These are phyloP conservation scores for Xylariales sp. DNA, from an alignment of 2,329 filamentous ascomycete species.

Conservation along the genomic window DNA sequence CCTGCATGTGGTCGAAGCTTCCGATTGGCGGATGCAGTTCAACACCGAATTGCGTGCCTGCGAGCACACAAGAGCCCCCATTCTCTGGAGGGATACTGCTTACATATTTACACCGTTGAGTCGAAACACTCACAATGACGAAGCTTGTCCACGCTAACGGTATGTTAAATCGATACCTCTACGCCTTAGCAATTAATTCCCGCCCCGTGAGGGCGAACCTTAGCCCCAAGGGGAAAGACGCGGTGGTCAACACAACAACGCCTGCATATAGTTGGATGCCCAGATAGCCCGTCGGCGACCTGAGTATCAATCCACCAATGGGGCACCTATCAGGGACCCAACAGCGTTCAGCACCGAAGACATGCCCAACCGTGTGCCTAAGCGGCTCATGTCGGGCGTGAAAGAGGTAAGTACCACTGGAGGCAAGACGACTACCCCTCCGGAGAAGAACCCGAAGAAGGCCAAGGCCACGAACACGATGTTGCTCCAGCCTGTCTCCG, in stretches of 20 bases:
- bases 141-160: no score
- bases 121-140: no score
- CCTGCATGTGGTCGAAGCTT: no score
- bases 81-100: no score
- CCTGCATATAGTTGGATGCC: slow-evolving; percentile 26
- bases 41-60: no score
- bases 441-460: slow-evolving; percentile 43
- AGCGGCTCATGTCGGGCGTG: slow-evolving; percentile 16
- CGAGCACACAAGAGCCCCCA: no score
- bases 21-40: no score
- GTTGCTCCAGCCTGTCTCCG: slow-evolving; percentile 29
- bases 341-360: slow-evolving; percentile 33
- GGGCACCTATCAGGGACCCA: slow-evolving; percentile 45
- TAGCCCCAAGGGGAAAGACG: slow-evolving; percentile 12
- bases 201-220: slow-evolving; percentile 13
- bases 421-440: slow-evolving; percentile 38
- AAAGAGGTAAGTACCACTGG: slow-evolving; percentile 28
- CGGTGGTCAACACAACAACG: slow-evolving; percentile 20
- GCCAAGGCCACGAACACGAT: slow-evolving; percentile 37
- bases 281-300: slow-evolving; percentile 20
- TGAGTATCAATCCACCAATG: slow-evolving; percentile 44
- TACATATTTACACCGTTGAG: no score
- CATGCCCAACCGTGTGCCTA: slow-evolving; percentile 41
- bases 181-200: slow-evolving; percentile 13
- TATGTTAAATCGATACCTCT: neutral